Percentiles rank a stretch among this genome's conserved stretches.
Evolutionary conservation across 1,284 basidiomycete species (phyloP).

Genomic region (Xanthoconium separans): DNA sequence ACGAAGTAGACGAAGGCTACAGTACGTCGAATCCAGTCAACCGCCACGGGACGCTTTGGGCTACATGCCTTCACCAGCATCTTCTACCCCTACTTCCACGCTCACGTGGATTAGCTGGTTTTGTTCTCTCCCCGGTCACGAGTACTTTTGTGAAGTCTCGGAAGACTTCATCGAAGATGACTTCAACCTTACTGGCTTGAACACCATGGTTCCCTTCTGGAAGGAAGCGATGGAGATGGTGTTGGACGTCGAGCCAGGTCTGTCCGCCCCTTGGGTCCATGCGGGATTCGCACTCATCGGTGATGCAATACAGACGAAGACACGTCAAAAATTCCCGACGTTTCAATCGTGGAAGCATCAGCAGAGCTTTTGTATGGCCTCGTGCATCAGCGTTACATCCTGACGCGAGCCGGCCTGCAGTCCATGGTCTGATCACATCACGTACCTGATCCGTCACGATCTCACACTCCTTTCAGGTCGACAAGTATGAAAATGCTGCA

Average conservation of each 20-base stretch:
- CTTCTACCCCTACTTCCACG: conserved; percentile 81
- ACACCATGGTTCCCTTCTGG: conserved; percentile 97
- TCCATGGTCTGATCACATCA: conserved; percentile 74
- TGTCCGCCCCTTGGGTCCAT: conserved; percentile 31
- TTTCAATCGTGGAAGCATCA: conserved; percentile 97
- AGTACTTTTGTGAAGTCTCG: conserved; percentile 97
- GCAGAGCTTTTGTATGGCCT: conserved; percentile 97
- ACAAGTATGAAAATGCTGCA: conserved; percentile 92
- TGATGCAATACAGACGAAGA: conserved; percentile 74
- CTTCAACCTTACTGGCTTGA: conserved; percentile 97
- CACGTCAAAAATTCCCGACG: conserved; percentile 87
- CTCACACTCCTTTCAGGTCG: conserved; percentile 58
- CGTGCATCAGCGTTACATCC: conserved; percentile 96
- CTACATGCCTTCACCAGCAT: conserved; percentile 48
- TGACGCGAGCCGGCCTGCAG: conserved; percentile 91
- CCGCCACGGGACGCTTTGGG: conserved; percentile 8
- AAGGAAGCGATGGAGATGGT: conserved; percentile 99
- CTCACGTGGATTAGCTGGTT: conserved; percentile 99
- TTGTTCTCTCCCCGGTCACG: conserved; percentile 96
- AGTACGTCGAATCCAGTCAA: conserved; percentile 45
- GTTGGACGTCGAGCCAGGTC: conserved; percentile 98
- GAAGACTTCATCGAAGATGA: conserved; percentile 99
- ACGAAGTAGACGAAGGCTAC: conserved; percentile 69
- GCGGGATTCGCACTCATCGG: conserved; percentile 10
- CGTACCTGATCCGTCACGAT: conserved; percentile 17